These are phyloP conservation scores for Tricholoma hemisulphureum DNA, from an alignment of 768 basidiomycete genomes.

Conservation along the genomic window DNA sequence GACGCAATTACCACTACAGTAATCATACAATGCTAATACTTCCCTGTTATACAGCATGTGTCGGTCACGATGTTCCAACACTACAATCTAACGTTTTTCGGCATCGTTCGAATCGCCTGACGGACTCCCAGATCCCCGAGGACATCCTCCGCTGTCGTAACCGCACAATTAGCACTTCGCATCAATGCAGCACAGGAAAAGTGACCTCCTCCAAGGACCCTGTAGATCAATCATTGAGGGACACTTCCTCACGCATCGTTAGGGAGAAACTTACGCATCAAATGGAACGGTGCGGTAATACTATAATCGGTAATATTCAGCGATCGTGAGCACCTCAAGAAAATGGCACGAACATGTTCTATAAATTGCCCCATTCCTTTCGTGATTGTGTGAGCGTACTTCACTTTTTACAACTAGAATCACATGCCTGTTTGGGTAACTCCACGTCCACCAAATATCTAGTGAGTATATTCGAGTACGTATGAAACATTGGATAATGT, in stretches of 20 bases:
- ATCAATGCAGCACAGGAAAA: not conserved
- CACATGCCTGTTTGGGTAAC: slow-evolving; percentile 76
- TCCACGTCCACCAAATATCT: slow-evolving; percentile 85
- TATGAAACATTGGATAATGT: not conserved
- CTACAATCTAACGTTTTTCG: slow-evolving; percentile 63
- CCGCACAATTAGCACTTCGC: slow-evolving; percentile 5
- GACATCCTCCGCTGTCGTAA: slow-evolving; percentile 64
- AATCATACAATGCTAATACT: slow-evolving; percentile 5
- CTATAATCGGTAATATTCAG: slow-evolving; percentile 30
- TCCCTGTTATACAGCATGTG: not conserved
- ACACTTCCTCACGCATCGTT: no score
- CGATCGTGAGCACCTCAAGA: slow-evolving; percentile 10
- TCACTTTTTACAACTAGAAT: not conserved
- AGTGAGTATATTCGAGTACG: slow-evolving; percentile 3
- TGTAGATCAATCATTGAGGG: slow-evolving; percentile 10
- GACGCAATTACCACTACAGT: not conserved
- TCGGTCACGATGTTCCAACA: not conserved
- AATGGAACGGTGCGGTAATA: slow-evolving; percentile 67
- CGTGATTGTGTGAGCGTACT: slow-evolving; percentile 8
- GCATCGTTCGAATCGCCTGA: slow-evolving; percentile 76
- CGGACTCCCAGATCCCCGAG: slow-evolving; percentile 80
- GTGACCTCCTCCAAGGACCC: slow-evolving; percentile 65
- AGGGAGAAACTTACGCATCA: slow-evolving; percentile 54
- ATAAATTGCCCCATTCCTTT: slow-evolving; percentile 62
- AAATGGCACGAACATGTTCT: slow-evolving; percentile 50